Base-by-base conservation (phyloP, 495 filamentous ascomycete species). In the Hypoxylon lienhwacheense region DNA sequence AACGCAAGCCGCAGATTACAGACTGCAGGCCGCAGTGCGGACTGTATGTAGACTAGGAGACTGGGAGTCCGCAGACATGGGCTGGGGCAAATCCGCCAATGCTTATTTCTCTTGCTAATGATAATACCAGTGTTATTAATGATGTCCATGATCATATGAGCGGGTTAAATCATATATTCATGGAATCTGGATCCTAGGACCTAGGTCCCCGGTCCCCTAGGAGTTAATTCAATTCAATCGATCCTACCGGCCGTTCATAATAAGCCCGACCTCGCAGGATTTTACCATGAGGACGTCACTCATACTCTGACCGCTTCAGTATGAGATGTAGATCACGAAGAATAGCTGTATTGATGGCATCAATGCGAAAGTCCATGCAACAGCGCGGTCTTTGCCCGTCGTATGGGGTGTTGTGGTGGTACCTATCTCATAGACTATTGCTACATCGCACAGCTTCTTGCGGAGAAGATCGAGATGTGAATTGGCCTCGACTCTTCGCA, bases 391-490 rank as follows among this genome's bases (percentile, higher is more conserved):
- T 33, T n/a, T 47, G 10, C 58, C 47, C 47, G 58, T 61, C 16
- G 37, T 35, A 61, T 52, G 42, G 36, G 21, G 57, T 32, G 19
- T 32, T 34, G 17, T 26, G 32, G 58, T 53, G 47, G 44, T 42
- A 61, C 58, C 29, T 43, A 43, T 19, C 34, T 31, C 5, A 31
- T n/a, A 7, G 12, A 49, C 34, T 42, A 21, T 40, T 61, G 40
- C 45, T 51, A 61, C 52, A 55, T 61, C 44, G 35, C 58, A 56
- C 58, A 53, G 45, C 47, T 51, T 55, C 20, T 49, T 61, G 58
- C 58, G 58, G 58, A 61, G 58, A 53, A 53, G 58, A 61, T 61
- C 58, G 58, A 61, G 51, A 53, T 36, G 48, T 47, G 58, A 61
- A 52, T 56, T 61, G 26, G 47, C 24, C 47, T 56, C 56, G 26